Percentiles rank a stretch among this genome's conserved stretches.
phyloP scores from a whole-genome alignment of 1,139 yeast species.

The Saccharomycopsis hybrid region DNA sequence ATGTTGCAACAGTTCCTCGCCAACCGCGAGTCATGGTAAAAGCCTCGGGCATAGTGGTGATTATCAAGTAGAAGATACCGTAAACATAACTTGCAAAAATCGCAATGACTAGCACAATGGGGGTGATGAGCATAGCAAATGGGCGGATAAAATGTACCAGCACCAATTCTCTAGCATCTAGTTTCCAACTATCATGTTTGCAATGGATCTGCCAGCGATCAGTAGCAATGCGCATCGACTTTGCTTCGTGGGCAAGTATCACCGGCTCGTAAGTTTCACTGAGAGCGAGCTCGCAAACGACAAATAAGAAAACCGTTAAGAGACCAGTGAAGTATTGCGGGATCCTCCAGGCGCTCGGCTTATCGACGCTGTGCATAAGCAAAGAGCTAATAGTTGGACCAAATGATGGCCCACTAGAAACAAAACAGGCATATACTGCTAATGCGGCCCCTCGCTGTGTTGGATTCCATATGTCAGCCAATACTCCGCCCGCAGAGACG shows the following conservation, averaged over 20 bases:
- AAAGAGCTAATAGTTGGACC: slow-evolving; percentile 48
- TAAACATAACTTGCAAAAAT: slow-evolving; percentile 78
- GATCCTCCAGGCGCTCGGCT: slow-evolving; percentile 33
- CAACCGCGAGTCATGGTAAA: slow-evolving; percentile 47
- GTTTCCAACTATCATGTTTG: slow-evolving; percentile 38
- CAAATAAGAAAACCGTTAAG: slow-evolving; percentile 27
- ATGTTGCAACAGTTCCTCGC: slow-evolving; percentile 48
- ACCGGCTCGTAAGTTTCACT: slow-evolving; percentile 38
- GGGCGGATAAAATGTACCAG: slow-evolving; percentile 37
- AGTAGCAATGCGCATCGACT: slow-evolving; percentile 31
- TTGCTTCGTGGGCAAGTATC: slow-evolving; percentile 32
- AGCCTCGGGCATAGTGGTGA: slow-evolving; percentile 74
- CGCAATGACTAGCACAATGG: slow-evolving; percentile 61
- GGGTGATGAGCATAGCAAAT: slow-evolving; percentile 41
- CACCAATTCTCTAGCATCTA: slow-evolving; percentile 34
- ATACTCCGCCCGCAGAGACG: slow-evolving; percentile 4
- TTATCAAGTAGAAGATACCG: slow-evolving; percentile 70
- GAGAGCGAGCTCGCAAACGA: slow-evolving; percentile 28
- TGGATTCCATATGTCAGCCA: slow-evolving; percentile 4
- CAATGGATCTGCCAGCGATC: slow-evolving; percentile 36
- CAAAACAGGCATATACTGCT: slow-evolving; percentile 40
- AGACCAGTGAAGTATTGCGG: slow-evolving; percentile 38
- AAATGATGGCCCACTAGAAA: slow-evolving; percentile 45
- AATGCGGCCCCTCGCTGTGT: slow-evolving; percentile 21
- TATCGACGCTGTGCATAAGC: slow-evolving; percentile 24